These are phyloP conservation scores for Pyrus communis DNA, from an alignment of 306 rosid genomes.

Conservation along the genomic window DNA sequence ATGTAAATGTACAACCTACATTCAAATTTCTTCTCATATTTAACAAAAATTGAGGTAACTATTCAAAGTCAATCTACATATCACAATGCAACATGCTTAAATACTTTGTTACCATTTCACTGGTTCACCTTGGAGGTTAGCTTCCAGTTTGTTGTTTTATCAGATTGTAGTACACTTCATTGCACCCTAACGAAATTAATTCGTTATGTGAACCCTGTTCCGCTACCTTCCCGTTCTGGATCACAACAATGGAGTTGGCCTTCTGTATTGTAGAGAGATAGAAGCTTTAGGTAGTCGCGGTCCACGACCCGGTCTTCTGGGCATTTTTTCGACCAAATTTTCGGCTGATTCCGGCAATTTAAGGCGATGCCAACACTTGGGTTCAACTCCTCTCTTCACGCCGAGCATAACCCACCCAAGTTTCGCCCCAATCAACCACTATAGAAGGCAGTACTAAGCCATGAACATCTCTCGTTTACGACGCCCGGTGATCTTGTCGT, in stretches of 20 bases:
- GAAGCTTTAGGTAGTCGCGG: too few species aligned
- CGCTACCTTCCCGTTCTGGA: conserved; percentile 62
- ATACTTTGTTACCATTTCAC: not conserved
- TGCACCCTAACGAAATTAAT: conserved; percentile 44
- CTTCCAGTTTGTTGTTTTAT: conserved; percentile 46
- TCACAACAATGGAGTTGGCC: conserved; percentile 59
- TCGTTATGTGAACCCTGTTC: conserved; percentile 80
- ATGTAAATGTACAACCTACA: not conserved
- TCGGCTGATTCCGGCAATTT: too few species aligned
- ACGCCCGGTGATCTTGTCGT: too few species aligned
- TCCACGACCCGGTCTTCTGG: too few species aligned
- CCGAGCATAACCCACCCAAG: too few species aligned
- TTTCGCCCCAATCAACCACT: too few species aligned
- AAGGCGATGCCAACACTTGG: too few species aligned
- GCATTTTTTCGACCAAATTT: too few species aligned
- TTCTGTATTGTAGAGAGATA: conserved; percentile 51
- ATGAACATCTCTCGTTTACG: too few species aligned
- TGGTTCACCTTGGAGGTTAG: conserved; percentile 27
- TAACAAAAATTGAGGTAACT: not conserved
- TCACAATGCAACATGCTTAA: not conserved
- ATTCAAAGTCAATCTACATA: not conserved
- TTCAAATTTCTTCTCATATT: not conserved
- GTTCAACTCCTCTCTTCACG: too few species aligned
- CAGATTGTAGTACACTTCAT: conserved; percentile 48
- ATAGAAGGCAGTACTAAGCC: too few species aligned